Evolutionary conservation across 2,329 filamentous ascomycete species (phyloP).

Genomic region (Drechmeria coniospora): DNA sequence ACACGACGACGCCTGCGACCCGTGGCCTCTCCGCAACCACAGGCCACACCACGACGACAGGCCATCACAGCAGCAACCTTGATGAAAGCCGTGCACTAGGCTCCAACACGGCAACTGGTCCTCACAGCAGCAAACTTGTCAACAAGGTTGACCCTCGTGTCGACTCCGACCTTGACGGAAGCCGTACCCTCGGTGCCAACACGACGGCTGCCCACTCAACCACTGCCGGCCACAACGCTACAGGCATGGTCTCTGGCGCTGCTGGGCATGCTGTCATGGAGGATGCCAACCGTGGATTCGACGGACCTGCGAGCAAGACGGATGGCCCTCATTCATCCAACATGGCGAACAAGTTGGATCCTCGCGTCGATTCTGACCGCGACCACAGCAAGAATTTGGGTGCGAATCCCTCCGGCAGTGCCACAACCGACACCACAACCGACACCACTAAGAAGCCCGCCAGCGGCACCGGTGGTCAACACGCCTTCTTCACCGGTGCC

Average conservation of each 20-base stretch:
- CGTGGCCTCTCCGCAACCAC: constrained; percentile 3
- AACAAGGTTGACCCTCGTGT: constrained; percentile 39
- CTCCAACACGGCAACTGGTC: no score
- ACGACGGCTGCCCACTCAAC: constrained; percentile 3
- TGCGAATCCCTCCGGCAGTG: constrained; percentile 14
- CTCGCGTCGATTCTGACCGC: constrained; percentile 37
- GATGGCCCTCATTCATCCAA: constrained; percentile 32
- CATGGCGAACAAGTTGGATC: constrained; percentile 34
- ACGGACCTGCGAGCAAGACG: constrained; percentile 13
- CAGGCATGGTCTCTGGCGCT: no score
- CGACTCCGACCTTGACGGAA: constrained; percentile 34
- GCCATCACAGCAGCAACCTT: no score
- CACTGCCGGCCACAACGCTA: constrained; percentile 19
- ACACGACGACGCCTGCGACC: constrained; percentile 21
- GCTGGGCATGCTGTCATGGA: no score
- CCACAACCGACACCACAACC: constrained; percentile 3
- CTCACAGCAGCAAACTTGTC: constrained; percentile 25
- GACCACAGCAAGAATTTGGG: constrained; percentile 22
- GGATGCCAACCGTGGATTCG: constrained; percentile 6
- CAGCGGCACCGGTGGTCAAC: constrained; percentile 5
- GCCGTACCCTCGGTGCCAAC: constrained; percentile 12
- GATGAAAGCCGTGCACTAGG: no score
- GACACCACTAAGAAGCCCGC: constrained; percentile 5
- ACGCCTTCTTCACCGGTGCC: constrained; percentile 2
- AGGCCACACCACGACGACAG: constrained; percentile 1